Conservation (phyloP, 345 rosid genomes). For the Laguncularia racemosa region DNA sequence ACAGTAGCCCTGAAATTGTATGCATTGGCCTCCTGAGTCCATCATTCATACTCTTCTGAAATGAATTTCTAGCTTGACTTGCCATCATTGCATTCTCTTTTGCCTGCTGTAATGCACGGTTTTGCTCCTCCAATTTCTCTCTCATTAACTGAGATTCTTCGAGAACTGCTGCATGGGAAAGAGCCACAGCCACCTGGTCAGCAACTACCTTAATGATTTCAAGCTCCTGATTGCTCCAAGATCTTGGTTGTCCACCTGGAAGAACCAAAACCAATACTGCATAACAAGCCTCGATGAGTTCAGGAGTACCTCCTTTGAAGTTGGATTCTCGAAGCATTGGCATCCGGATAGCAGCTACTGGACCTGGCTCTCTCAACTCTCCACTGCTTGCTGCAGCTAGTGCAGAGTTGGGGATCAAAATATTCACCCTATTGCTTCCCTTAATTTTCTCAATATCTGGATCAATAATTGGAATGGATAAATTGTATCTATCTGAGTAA, state of each 20-base stretch:
- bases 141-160: constrained; percentile 97
- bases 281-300: constrained; percentile 54
- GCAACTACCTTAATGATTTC: constrained; percentile 96
- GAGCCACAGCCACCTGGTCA: constrained; percentile 94
- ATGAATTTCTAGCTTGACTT: constrained; percentile 66
- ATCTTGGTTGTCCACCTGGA: constrained; percentile 52
- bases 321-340: constrained; percentile 86
- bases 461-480: constrained; percentile 50
- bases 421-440: constrained; percentile 51
- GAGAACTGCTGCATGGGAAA: constrained; percentile 92
- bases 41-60: constrained; percentile 88
- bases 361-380: constrained; percentile 47
- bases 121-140: constrained; percentile 80
- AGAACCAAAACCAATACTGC: constrained; percentile 82
- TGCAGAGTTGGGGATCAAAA: constrained; percentile 46
- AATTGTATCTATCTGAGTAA: constrained; percentile 21
- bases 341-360: constrained; percentile 89
- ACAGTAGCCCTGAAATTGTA: constrained; percentile 66
- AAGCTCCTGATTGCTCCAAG: constrained; percentile 73
- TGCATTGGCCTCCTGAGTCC: constrained; percentile 96
- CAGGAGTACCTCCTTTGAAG: constrained; percentile 91
- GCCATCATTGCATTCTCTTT: constrained; percentile 76
- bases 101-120: constrained; percentile 69
- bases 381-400: constrained; percentile 62
- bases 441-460: constrained; percentile 58